phyloP scores from a whole-genome alignment of 495 filamentous ascomycete genomes.

The Tetracladium marchalianum region DNA sequence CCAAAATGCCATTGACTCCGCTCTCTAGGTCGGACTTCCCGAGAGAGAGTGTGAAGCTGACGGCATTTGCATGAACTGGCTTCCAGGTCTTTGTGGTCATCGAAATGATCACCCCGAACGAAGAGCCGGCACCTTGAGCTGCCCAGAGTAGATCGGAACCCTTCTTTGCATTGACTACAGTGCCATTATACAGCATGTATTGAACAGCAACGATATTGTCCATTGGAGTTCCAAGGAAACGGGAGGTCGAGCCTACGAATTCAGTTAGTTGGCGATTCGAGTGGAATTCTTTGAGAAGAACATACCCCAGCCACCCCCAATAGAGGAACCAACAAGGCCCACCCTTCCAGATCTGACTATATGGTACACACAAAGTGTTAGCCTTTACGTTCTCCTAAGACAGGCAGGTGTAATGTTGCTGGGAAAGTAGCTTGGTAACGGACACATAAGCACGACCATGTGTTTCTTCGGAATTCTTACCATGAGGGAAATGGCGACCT shows the following conservation, averaged over 20 bases:
- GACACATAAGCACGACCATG: too few relatives aligned
- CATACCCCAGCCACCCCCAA: neutral
- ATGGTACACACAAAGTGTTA: too few relatives aligned
- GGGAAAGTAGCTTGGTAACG: too few relatives aligned
- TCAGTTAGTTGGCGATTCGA: too few relatives aligned
- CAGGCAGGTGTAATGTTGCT: too few relatives aligned
- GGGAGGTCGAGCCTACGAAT: neutral
- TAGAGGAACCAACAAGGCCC: neutral
- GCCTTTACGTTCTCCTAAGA: too few relatives aligned
- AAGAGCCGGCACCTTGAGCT: slow-evolving; percentile 4
- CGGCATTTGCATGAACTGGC: neutral
- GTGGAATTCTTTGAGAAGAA: too few relatives aligned
- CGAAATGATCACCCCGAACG: neutral
- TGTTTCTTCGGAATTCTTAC: too few relatives aligned
- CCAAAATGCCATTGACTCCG: neutral
- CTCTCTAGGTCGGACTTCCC: neutral
- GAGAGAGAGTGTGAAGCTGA: slow-evolving; percentile 2
- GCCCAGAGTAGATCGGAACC: slow-evolving; percentile 3
- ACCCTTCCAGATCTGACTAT: neutral
- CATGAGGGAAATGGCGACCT: slow-evolving; percentile 1
- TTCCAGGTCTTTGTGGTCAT: slow-evolving; percentile 1
- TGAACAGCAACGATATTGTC: slow-evolving; percentile 1
- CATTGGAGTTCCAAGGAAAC: slow-evolving; percentile 3
- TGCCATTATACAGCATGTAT: slow-evolving; percentile 1
- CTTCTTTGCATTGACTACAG: neutral